Conservation (phyloP, 805 yeast species). For the Sugiyamaella lignohabitans region DNA sequence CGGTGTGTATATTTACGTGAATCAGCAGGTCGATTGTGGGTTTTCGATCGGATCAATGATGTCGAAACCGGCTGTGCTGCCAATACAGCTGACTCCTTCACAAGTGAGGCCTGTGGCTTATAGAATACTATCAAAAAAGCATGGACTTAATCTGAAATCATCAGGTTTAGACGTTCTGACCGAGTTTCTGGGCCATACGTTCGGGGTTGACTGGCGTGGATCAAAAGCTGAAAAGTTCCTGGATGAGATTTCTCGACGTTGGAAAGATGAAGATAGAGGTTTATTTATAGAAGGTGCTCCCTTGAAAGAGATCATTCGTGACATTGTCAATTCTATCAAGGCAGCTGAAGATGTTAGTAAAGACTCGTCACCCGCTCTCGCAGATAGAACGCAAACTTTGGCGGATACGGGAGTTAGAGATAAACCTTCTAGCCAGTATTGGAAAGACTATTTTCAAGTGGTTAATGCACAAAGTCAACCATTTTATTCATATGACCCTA, state of each 20-base stretch:
- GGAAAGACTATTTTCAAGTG: conserved; percentile 68
- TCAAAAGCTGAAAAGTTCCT: conserved; percentile 53
- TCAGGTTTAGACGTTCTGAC: conserved; percentile 73
- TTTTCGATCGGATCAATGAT: neutral
- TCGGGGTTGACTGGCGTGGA: conserved; percentile 84
- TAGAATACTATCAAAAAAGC: conserved; percentile 82
- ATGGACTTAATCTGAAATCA: conserved; percentile 83
- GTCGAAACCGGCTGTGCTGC: conserved; percentile 40
- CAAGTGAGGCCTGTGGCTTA: conserved; percentile 88
- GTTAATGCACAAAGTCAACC: conserved; percentile 64
- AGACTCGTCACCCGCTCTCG: neutral
- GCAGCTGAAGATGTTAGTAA: conserved; percentile 2
- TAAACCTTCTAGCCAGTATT: conserved; percentile 31
- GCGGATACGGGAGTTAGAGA: conserved; percentile 25
- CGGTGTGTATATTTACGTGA: too few relatives aligned
- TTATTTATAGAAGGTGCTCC: conserved; percentile 75
- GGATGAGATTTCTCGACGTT: conserved; percentile 70
- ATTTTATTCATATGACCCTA: conserved; percentile 51
- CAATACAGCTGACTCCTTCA: conserved; percentile 71
- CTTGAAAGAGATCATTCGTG: conserved; percentile 56
- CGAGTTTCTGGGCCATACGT: conserved; percentile 63
- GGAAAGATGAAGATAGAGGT: conserved; percentile 90
- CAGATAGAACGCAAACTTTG: conserved; percentile 3
- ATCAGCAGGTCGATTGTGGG: too few relatives aligned
- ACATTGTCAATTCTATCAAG: conserved; percentile 32